phyloP scores from a whole-genome alignment of 208 protist species.

The Borovskyia barvae region DNA sequence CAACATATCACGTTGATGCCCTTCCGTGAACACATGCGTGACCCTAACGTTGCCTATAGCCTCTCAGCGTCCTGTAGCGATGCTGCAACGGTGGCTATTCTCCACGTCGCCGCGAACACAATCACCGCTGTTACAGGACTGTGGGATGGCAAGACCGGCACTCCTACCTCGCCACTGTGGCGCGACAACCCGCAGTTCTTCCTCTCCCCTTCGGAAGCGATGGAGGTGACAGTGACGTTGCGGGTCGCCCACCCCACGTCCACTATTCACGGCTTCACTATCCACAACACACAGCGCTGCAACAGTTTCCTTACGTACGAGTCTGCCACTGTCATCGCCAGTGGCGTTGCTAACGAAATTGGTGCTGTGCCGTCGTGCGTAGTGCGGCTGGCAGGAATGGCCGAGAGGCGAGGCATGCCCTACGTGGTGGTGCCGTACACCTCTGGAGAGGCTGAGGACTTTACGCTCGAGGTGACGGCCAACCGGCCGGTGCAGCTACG shows the following conservation, averaged over 20 bases:
- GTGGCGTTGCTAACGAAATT: conserved; percentile 8
- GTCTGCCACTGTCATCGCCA: conserved; percentile 43
- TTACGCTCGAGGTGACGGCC: conserved; percentile 51
- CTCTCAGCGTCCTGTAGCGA: conserved; percentile 28
- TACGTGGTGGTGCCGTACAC: conserved; percentile 85
- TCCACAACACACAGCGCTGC: conserved; percentile 57
- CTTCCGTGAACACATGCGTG: conserved; percentile 29
- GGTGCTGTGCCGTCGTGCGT: conserved; percentile 25
- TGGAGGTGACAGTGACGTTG: conserved; percentile 59
- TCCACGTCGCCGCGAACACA: conserved; percentile 33
- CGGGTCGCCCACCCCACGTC: background rate
- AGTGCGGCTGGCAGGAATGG: conserved; percentile 62
- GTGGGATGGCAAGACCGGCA: conserved; percentile 57
- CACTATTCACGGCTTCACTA: conserved; percentile 65
- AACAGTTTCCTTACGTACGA: conserved; percentile 75
- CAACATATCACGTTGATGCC: conserved; percentile 39
- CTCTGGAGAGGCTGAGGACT: conserved; percentile 24
- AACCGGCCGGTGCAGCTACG: conserved; percentile 64
- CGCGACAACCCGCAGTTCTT: conserved; percentile 88
- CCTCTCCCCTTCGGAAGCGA: conserved; percentile 68
- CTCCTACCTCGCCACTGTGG: conserved; percentile 58
- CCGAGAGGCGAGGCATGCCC: conserved; percentile 74
- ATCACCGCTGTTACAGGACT: conserved; percentile 32
- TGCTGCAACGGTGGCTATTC: conserved; percentile 25
- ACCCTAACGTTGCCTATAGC: conserved; percentile 31